Percentiles rank a stretch among this genome's conserved stretches.
Conservation (phyloP, 1,284 basidiomycete species). For the Heliocybe sulcata region DNA sequence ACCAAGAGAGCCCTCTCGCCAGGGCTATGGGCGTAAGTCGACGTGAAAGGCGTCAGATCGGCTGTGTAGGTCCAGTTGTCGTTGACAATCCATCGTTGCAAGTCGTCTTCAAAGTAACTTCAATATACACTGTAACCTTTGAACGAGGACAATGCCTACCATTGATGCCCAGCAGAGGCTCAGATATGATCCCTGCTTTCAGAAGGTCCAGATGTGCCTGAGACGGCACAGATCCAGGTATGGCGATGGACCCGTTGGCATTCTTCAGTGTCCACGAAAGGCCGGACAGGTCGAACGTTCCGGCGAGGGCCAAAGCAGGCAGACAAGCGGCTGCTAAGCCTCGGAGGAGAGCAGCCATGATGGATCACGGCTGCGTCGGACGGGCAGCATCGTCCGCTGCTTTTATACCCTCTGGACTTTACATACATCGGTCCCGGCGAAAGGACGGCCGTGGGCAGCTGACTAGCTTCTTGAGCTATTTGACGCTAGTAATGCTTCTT, state of each 20-base stretch:
- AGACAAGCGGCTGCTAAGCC: slow-evolving; percentile 10
- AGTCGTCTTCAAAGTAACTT: slow-evolving; percentile 32
- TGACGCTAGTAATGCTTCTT: no score
- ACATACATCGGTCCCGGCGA: not conserved
- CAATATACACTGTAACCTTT: not conserved
- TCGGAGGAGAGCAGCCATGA: slow-evolving; percentile 3
- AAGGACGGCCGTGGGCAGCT: not conserved
- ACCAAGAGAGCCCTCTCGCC: slow-evolving; percentile 35
- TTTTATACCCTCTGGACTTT: not conserved
- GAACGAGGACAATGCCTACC: slow-evolving; percentile 23
- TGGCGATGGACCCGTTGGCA: slow-evolving; percentile 42
- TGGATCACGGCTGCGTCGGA: not conserved
- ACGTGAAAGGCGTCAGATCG: slow-evolving; percentile 35
- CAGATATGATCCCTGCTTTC: slow-evolving; percentile 44
- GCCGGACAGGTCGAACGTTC: slow-evolving; percentile 35
- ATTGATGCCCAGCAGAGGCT: slow-evolving; percentile 48
- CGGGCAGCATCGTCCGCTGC: not conserved
- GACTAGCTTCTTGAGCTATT: not conserved
- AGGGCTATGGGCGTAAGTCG: slow-evolving; percentile 12
- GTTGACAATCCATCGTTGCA: slow-evolving; percentile 47
- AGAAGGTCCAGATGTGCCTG: slow-evolving; percentile 48
- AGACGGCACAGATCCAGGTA: slow-evolving; percentile 46
- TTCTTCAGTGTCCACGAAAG: slow-evolving; percentile 48
- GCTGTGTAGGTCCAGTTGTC: slow-evolving; percentile 62
- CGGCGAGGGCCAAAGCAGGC: slow-evolving; percentile 15